Percentiles rank a stretch among this genome's conserved stretches.
Conservation (phyloP, 495 filamentous ascomycete genomes). For the Letharia columbiana region DNA sequence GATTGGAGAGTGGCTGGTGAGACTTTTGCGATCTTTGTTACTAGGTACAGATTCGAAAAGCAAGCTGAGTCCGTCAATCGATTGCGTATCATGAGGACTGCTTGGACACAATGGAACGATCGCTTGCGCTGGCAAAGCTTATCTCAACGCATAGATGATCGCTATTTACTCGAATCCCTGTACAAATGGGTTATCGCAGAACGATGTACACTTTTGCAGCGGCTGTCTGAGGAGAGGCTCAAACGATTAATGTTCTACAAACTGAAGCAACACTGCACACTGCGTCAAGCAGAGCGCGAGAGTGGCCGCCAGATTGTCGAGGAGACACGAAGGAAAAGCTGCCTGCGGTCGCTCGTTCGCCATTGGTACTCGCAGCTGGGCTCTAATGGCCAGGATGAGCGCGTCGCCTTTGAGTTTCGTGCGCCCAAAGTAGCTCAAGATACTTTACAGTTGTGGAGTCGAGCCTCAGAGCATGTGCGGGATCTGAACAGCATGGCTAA, state of each 20-base stretch:
- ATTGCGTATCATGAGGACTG: constrained; percentile 45
- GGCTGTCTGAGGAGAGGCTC: constrained; percentile 44
- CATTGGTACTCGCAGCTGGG: constrained; percentile 39
- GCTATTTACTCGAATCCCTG: constrained; percentile 48
- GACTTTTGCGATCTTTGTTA: constrained; percentile 45
- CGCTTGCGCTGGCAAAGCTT: constrained; percentile 49
- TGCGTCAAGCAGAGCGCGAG: constrained; percentile 35
- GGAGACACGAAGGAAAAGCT: constrained; percentile 29
- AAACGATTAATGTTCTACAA: constrained; percentile 38
- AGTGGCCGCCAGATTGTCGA: constrained; percentile 27
- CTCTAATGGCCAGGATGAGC: constrained; percentile 39
- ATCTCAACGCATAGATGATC: constrained; percentile 47
- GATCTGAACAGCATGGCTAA: constrained; percentile 46
- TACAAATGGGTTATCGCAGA: constrained; percentile 58
- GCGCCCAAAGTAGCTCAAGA: constrained; percentile 42
- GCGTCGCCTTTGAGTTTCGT: constrained; percentile 47
- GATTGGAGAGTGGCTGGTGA: constrained; percentile 42
- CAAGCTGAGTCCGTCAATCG: constrained; percentile 49
- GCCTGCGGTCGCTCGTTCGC: constrained; percentile 34
- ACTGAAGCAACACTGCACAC: constrained; percentile 32
- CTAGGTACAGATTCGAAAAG: constrained; percentile 39
- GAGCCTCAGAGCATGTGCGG: constrained; percentile 37
- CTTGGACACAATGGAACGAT: constrained; percentile 61
- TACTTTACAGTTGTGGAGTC: constrained; percentile 41
- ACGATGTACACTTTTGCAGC: constrained; percentile 43